phyloP scores from a whole-genome alignment of 495 filamentous ascomycete species.

The Podospora conica region DNA sequence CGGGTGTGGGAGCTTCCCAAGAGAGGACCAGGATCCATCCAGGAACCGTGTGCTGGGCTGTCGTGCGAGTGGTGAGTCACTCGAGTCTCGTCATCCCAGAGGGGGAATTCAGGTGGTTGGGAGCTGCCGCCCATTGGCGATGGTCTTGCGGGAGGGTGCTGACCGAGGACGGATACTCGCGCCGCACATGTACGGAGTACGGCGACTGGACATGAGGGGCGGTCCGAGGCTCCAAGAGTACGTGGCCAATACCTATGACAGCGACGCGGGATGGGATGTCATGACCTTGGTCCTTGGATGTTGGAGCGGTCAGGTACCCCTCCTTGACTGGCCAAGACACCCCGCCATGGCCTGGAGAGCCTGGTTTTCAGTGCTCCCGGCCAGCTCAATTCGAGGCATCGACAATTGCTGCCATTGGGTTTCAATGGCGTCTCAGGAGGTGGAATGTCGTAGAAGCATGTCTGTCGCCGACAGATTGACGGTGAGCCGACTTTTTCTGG shows the following conservation, averaged over 20 bases:
- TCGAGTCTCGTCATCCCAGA: conserved; percentile 9
- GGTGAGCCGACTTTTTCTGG: neutral
- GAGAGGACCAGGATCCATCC: neutral
- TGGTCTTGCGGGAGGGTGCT: conserved; percentile 4
- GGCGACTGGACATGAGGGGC: neutral
- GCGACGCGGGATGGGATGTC: neutral
- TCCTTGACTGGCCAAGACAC: neutral
- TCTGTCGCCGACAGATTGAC: neutral
- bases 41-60: conserved; percentile 10
- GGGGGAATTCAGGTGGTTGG: conserved; percentile 13
- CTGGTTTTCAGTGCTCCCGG: neutral
- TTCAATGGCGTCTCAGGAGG: neutral
- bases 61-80: conserved; percentile 22
- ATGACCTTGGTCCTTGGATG: too few relatives aligned
- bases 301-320: conserved; percentile 10
- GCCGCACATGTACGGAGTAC: neutral
- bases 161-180: neutral
- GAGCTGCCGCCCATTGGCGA: conserved; percentile 11
- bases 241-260: conserved; percentile 12
- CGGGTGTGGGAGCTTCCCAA: conserved; percentile 2
- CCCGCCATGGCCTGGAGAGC: conserved; percentile 3
- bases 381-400: neutral
- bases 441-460: neutral
- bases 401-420: neutral
- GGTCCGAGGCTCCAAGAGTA: neutral